Evolutionary conservation across 331 rosid species (phyloP).

Genomic region (Dryas integrifolia): DNA sequence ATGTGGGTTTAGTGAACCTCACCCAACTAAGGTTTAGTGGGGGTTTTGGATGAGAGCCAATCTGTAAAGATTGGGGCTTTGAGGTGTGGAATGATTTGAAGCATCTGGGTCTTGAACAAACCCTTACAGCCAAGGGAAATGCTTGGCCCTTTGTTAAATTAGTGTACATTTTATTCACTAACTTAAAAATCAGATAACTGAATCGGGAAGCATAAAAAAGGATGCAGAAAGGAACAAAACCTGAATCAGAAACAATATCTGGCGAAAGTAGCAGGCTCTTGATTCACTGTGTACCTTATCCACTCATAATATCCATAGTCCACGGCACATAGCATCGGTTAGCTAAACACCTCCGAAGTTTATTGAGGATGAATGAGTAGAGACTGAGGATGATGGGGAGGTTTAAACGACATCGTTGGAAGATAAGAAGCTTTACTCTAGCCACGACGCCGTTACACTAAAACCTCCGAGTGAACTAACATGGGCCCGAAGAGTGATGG

Average conservation of each 20-base stretch:
- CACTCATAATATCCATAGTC: conserved; percentile 11
- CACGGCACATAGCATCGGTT: neutral
- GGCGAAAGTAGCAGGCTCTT: neutral
- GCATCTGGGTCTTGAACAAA: conserved; percentile 55
- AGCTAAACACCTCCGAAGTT: neutral
- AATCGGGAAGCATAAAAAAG: conserved; percentile 9
- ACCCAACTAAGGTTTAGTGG: conserved; percentile 29
- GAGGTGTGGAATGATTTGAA: conserved; percentile 31
- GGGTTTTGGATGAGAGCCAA: conserved; percentile 39
- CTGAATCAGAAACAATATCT: neutral
- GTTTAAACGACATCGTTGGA: neutral
- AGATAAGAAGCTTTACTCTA: neutral
- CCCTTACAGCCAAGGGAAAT: conserved; percentile 55
- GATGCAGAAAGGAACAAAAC: neutral
- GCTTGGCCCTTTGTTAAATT: conserved; percentile 52
- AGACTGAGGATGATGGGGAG: neutral
- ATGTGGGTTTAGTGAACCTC: conserved; percentile 17
- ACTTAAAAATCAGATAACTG: neutral
- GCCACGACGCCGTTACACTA: neutral
- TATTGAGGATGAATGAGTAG: neutral
- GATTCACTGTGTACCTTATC: conserved; percentile 11
- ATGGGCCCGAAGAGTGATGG: neutral
- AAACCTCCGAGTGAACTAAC: neutral
- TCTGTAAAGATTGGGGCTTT: conserved; percentile 40
- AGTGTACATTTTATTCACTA: conserved; percentile 41